Base-by-base conservation (phyloP, 176 grass and related monocot genomes). In the Otatea glauca region DNA sequence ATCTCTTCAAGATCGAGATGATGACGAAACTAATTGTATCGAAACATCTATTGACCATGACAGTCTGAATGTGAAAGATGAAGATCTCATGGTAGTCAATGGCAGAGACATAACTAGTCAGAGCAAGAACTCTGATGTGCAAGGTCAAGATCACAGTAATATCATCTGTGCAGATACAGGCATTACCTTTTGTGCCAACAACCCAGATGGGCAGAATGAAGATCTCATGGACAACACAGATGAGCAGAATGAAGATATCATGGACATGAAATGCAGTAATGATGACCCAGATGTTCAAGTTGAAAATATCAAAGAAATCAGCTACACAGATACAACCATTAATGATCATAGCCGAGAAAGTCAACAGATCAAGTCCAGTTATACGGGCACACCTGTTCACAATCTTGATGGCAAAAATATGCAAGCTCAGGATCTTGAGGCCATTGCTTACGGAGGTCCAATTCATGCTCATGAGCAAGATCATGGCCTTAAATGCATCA, bases 351-450 rank as follows among this genome's bases (percentile, higher is more conserved):
- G 38, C 25, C 20, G 25, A 76, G 61, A 76, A 35, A 84, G 9
- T 25, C 58, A 20, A 65, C 59, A 75, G 4, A 74, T 83, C 58
- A 84, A 67, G n/a, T 43, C 82, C 15, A 27, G 51, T 75, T 43
- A n/a, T 70, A 60, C 50, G 37, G 47, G 38, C 11, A 17, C 17
- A 16, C 18, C 51, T 58, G 34, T 60, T 60, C 37, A 77, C 16
- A 43, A 0, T 42, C 21, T 41, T 80, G 34, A 45, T 50, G 23
- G 41, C 27, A 21, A 29, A 56, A 67, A 79, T 80, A 68, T 32
- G 6, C 41, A 69, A 38, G 63, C 79, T 61, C 21, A 80, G 51
- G 61, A 84, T 84, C 44, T 80, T 41, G 63, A 82, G 65, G 49
- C 37, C 32, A 38, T 66, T 63, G 37, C 86, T 63, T 81, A 35